phyloP scores from a whole-genome alignment of 2,329 filamentous ascomycete genomes.

The Xylariaceae sp. region DNA sequence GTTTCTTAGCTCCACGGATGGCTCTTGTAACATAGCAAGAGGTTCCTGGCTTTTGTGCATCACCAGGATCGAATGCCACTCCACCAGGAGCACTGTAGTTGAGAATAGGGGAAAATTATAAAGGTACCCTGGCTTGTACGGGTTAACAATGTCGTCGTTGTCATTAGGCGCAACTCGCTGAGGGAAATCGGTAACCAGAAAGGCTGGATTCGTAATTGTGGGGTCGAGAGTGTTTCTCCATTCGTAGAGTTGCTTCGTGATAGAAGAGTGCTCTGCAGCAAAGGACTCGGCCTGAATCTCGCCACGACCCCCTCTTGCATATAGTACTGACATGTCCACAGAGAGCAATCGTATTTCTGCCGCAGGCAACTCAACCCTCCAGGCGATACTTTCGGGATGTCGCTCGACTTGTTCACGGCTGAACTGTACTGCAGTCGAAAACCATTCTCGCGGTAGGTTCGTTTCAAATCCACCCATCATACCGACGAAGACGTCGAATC shows the following conservation, averaged over 20 bases:
- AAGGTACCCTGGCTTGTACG: slow-evolving; percentile 65
- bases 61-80: slow-evolving; percentile 73
- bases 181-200: slow-evolving; percentile 61
- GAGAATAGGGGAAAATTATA: slow-evolving; percentile 68
- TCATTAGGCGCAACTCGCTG: slow-evolving; percentile 46
- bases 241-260: slow-evolving; percentile 42
- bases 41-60: slow-evolving; percentile 77
- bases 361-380: slow-evolving; percentile 64
- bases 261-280: slow-evolving; percentile 51
- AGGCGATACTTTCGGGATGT: slow-evolving; percentile 59
- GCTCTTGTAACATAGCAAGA: slow-evolving; percentile 46
- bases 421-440: slow-evolving; percentile 58
- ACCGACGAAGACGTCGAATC: slow-evolving; percentile 81
- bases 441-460: slow-evolving; percentile 74
- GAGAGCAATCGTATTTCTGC: slow-evolving; percentile 68
- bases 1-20: slow-evolving; percentile 50
- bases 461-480: slow-evolving; percentile 77
- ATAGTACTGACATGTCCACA: slow-evolving; percentile 75
- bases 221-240: slow-evolving; percentile 58
- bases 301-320: slow-evolving; percentile 62
- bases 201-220: slow-evolving; percentile 55
- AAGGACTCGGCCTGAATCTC: slow-evolving; percentile 65
- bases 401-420: slow-evolving; percentile 54
- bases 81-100: slow-evolving; percentile 69
- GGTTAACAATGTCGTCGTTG: slow-evolving; percentile 65